Conservation (phyloP, 257 asterid species). For the Plectranthus barbatus region DNA sequence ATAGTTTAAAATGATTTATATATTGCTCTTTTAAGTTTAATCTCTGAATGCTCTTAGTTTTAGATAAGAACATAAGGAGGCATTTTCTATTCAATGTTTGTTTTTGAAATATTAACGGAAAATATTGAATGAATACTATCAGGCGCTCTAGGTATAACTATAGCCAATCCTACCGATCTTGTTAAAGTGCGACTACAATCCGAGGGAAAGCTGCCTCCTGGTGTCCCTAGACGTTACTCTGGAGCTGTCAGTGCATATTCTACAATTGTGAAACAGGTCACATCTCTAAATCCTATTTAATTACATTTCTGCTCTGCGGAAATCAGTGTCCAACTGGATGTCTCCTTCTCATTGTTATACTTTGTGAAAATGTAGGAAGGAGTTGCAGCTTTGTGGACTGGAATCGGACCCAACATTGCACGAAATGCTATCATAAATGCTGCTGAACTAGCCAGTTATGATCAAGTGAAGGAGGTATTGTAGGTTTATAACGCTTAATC, state of each 20-base stretch:
- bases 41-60: neutral
- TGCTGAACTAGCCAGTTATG: conserved; percentile 96
- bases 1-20: neutral
- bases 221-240: conserved; percentile 90
- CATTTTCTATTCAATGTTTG: neutral
- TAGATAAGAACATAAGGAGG: neutral
- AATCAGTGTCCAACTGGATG: neutral
- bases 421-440: conserved; percentile 98
- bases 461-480: conserved; percentile 91
- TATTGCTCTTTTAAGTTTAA: neutral
- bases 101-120: neutral
- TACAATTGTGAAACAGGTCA: conserved; percentile 76
- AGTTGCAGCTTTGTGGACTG: conserved; percentile 77
- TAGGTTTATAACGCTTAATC: neutral
- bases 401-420: conserved; percentile 87
- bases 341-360: neutral
- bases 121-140: conserved; percentile 11
- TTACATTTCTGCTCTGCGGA: neutral
- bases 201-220: conserved; percentile 90
- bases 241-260: conserved; percentile 96
- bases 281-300: conserved; percentile 13
- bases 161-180: conserved; percentile 98
- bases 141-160: conserved; percentile 71
- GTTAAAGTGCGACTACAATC: conserved; percentile 97
- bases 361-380: conserved; percentile 62